Base-by-base conservation (phyloP, 805 yeast species). In the Barnettozyma wickerhamii region DNA sequence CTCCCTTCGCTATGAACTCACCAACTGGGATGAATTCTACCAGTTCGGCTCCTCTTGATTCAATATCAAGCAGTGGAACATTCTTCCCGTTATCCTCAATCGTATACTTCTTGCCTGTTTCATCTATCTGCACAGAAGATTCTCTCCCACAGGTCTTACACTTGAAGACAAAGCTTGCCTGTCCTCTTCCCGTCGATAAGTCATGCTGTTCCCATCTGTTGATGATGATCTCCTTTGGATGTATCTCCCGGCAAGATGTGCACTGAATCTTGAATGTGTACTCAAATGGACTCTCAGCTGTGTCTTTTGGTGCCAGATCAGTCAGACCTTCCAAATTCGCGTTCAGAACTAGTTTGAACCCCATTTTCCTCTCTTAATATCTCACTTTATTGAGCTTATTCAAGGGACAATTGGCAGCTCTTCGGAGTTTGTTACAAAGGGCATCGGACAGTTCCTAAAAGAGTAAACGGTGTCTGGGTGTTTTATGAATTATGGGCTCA, bases 1-100 rank as follows among this genome's bases (percentile, higher is more conserved):
- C 68, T 10, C 85, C 84, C 30, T 56, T 64, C 41, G 84, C 79
- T 23, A 58, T 51, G 58, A 84, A 84, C 33, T 58, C 61, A 0
- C 91, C 93, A 28, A 71, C 74, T 3, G 95, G 85, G 14, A 77
- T 60, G 49, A 88, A 89, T 41, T 77, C 77, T 9, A 68, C 65
- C 24, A 89, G 65, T 38, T 86, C 95, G 31, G 87, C 61, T 4
- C 99, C 99, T 52, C 99, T 77, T 36, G 89, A 74, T 55, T 93
- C 98, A 41, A 93, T 76, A 31, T 78, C 78, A 23, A 89, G 66
- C 23, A 90, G 55, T 2, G 63, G 51, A n/a, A 65, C 72, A 33
- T 68, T 58, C 49, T 71, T 67, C 5, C 71, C 74, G 23, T 49
- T 43, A 29, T 63, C 69, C 10, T 74, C 83, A 15, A 46, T 34